These are phyloP conservation scores for Beauveria varroae DNA, from an alignment of 2,329 filamentous ascomycete genomes.

Conservation along the genomic window DNA sequence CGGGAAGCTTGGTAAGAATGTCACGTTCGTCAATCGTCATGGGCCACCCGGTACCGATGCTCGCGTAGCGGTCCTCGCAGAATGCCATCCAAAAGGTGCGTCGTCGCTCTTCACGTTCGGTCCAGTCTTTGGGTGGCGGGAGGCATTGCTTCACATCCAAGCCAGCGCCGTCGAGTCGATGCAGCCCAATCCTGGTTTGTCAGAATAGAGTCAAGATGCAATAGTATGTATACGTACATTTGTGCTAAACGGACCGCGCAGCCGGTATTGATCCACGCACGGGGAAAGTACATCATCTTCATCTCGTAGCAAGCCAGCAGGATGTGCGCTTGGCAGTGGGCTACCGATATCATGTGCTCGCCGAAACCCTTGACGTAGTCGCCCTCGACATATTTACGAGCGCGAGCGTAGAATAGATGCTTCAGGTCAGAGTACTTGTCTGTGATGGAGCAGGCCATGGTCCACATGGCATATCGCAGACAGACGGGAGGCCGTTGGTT, in stretches of 20 bases:
- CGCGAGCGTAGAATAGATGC: slow-evolving; percentile 81
- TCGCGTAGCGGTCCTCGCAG: slow-evolving; percentile 83
- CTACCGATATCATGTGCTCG: slow-evolving; percentile 77
- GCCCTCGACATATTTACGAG: slow-evolving; percentile 81
- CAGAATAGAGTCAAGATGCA: slow-evolving; percentile 28
- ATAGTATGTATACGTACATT: slow-evolving; percentile 50
- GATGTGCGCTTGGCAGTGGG: slow-evolving; percentile 78
- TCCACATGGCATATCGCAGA: slow-evolving; percentile 92
- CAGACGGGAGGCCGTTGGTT: slow-evolving; percentile 79
- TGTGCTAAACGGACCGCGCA: slow-evolving; percentile 71
- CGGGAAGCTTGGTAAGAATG: slow-evolving; percentile 77
- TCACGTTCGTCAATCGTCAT: slow-evolving; percentile 90
- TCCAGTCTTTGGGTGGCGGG: slow-evolving; percentile 83
- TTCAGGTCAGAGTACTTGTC: slow-evolving; percentile 76
- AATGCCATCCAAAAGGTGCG: slow-evolving; percentile 95
- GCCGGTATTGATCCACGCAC: slow-evolving; percentile 90
- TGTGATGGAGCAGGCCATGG: slow-evolving; percentile 74
- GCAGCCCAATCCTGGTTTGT: slow-evolving; percentile 75
- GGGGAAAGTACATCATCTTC: slow-evolving; percentile 94
- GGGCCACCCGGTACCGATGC: slow-evolving; percentile 95
- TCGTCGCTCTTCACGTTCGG: slow-evolving; percentile 81
- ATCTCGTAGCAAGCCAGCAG: slow-evolving; percentile 83
- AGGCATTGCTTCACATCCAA: slow-evolving; percentile 91
- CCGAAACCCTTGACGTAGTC: slow-evolving; percentile 92
- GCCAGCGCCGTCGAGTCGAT: slow-evolving; percentile 73